phyloP scores from a whole-genome alignment of 116 monocot genomes.

The Phalaenopsis hybrid region DNA sequence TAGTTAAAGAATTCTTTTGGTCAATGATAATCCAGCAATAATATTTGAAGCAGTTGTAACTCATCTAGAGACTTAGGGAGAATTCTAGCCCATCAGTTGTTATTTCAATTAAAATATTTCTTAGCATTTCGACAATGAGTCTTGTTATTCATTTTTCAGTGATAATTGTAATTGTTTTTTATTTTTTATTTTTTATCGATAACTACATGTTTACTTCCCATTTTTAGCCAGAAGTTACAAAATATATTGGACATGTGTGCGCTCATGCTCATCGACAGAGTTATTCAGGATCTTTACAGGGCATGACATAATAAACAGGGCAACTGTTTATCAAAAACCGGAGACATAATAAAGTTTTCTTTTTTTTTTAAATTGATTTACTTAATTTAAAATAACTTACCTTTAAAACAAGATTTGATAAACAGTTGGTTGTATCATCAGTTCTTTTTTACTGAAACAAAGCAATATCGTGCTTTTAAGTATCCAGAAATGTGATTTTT shows the following conservation, averaged over 20 bases:
- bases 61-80: constrained; percentile 25
- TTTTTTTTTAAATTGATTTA: neutral
- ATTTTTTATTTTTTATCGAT: too few relatives aligned
- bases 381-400: neutral
- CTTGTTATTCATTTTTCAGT: neutral
- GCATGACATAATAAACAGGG: constrained; percentile 59
- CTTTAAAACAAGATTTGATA: too few relatives aligned
- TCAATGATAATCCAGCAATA: too few relatives aligned
- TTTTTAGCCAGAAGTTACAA: constrained; percentile 83
- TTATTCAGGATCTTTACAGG: constrained; percentile 57
- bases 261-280: constrained; percentile 67
- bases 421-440: too few relatives aligned
- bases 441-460: too few relatives aligned
- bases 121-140: neutral
- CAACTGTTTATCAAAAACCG: constrained; percentile 16
- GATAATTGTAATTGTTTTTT: neutral
- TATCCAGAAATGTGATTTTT: too few relatives aligned
- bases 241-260: constrained; percentile 62
- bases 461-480: too few relatives aligned
- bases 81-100: constrained; percentile 80
- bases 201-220: constrained; percentile 69
- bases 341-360: constrained; percentile 70
- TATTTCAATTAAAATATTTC: constrained; percentile 31
- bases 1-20: too few relatives aligned
- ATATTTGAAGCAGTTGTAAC: too few relatives aligned